Evolutionary conservation across 2,329 filamentous ascomycete species (phyloP), one percentile per base, ranked within the genome.

Genomic region (Ophiosphaerella korrae): DNA sequence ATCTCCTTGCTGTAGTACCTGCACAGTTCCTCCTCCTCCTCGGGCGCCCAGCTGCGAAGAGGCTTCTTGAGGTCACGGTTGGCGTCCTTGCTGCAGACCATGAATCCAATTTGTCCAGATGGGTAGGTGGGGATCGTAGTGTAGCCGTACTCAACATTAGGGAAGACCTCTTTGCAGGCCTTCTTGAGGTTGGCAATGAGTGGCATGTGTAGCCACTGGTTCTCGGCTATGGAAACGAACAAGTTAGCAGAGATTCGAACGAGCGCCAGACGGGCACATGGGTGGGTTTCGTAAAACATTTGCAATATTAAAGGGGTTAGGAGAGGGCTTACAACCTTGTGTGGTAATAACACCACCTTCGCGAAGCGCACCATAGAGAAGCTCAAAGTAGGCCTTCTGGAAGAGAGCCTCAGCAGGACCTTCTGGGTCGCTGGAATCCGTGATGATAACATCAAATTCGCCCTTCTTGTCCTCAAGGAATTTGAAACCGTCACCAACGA

Each of bases 71-170:
- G 84, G 78, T 99, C 84, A 75, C 87, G 85, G 73, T 78, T 86
- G 74, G 86, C 81, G 74, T 97, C 93, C 86, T 99, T 97, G 88
- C 84, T 90, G 87, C 94, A 97, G 74, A 99, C 90, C 92, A 99
- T 97, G 88, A 99, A 99, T 74, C 94, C 94, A 72, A 99, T 99
- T 82, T 99, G 94, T 74, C 94, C 94, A 50, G 91, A 96, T 63
- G 94, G 94, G 83, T 99, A 99, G 74, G 94, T 99, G 53, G 94
- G 94, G 77, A 99, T 99, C 70, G 93, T 97, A 72, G 93, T 97
- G 85, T 97, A 99, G 68, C 90, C 94, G 81, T 97, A 99, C 81
- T 99, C 94, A 76, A 89, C 94, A 58, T 90, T 90, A 61, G 94
- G 92, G 88, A 99, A 99, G 77, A 99, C 83, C 77, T 94, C 88